Conservation (phyloP, 164 flowering plant species). For the Chloranthus sessilifolius region DNA sequence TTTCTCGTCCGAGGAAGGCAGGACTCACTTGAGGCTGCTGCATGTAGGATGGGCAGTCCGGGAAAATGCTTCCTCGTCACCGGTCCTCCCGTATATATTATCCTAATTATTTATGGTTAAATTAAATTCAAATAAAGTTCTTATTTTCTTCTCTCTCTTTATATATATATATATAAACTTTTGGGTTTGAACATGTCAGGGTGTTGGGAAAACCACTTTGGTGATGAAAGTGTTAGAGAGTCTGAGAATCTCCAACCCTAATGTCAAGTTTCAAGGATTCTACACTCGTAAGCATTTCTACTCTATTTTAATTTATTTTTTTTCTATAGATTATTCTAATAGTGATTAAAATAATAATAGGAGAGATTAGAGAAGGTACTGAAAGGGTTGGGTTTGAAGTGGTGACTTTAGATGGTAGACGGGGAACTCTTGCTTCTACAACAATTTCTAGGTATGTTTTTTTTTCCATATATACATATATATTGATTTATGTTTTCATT, state of each 20-base stretch:
- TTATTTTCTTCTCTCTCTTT: not conserved
- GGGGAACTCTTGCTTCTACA: constrained; percentile 63
- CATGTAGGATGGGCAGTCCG: constrained; percentile 42
- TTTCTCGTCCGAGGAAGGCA: no score
- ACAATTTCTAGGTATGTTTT: constrained; percentile 36
- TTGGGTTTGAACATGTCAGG: no score
- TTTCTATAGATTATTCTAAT: not conserved
- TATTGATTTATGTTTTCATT: not conserved
- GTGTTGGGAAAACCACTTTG: constrained; percentile 78
- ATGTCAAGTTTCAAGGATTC: constrained; percentile 65
- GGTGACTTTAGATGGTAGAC: constrained; percentile 67
- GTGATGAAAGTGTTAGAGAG: constrained; percentile 54
- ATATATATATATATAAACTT: no score
- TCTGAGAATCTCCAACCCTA: constrained; percentile 51
- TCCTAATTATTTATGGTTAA: no score
- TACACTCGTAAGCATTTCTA: constrained; percentile 48
- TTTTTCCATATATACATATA: not conserved
- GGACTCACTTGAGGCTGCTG: no score
- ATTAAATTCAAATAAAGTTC: no score
- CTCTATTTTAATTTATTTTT: not conserved
- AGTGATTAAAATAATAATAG: constrained; percentile 32
- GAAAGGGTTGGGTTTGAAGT: constrained; percentile 89
- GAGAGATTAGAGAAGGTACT: constrained; percentile 64
- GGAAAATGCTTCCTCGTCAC: constrained; percentile 62
- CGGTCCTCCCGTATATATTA: constrained; percentile 51